phyloP scores from a whole-genome alignment of 2,329 filamentous ascomycete genomes.

The Colletotrichum sp. region DNA sequence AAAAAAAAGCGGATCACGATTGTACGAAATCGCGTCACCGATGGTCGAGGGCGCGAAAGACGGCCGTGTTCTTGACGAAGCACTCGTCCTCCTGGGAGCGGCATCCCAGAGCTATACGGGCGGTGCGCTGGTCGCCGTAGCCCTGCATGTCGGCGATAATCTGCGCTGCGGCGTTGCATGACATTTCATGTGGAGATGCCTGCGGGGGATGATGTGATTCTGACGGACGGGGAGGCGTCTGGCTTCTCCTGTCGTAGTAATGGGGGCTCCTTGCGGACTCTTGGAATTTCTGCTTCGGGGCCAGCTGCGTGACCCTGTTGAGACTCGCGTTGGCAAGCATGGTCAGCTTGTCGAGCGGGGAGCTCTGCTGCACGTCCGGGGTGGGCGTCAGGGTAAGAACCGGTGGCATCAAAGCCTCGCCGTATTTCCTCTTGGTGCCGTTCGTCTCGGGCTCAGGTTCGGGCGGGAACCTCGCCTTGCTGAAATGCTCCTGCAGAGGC shows the following conservation, averaged over 20 bases:
- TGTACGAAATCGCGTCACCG: neutral
- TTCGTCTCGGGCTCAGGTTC: neutral
- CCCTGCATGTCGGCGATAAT: constrained; percentile 46
- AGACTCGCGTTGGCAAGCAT: constrained; percentile 41
- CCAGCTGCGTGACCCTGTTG: neutral
- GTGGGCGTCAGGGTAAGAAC: constrained; percentile 15
- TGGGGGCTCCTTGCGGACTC: constrained; percentile 24
- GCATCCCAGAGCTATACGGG: constrained; percentile 35
- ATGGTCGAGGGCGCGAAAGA: constrained; percentile 37
- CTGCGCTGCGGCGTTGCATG: constrained; percentile 36
- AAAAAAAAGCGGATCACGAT: neutral
- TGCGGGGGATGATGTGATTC: constrained; percentile 23
- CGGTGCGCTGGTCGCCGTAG: constrained; percentile 28
- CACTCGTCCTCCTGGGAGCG: constrained; percentile 28
- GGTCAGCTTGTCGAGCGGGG: constrained; percentile 38
- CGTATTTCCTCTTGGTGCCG: constrained; percentile 7
- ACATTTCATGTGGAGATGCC: constrained; percentile 36
- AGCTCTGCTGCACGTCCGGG: constrained; percentile 9
- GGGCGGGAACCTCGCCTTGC: neutral
- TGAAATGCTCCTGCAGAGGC: constrained; percentile 13
- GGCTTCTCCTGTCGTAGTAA: neutral
- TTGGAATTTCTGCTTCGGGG: constrained; percentile 13
- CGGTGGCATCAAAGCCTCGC: constrained; percentile 3
- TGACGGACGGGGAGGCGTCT: constrained; percentile 14
- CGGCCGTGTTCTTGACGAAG: constrained; percentile 36